These are phyloP conservation scores for Aspergillus pseudoviridinutans DNA, from an alignment of 2,329 filamentous ascomycete genomes.

Conservation along the genomic window DNA sequence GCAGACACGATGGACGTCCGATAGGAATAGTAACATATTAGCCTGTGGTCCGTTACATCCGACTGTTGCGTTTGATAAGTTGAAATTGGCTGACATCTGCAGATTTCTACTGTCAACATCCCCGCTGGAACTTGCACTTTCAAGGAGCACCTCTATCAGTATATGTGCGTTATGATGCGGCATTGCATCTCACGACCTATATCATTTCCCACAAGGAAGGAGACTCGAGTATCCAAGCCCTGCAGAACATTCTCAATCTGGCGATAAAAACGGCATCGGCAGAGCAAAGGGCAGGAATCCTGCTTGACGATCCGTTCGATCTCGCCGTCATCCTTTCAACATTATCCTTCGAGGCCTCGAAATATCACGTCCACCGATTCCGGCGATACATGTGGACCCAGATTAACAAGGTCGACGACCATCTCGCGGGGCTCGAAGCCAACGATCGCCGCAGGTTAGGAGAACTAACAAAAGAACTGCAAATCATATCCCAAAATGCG, in stretches of 20 bases:
- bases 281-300: not conserved
- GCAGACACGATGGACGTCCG: conserved; percentile 9
- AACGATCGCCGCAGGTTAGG: conserved; percentile 19
- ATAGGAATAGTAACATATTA: conserved; percentile 2
- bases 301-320: conserved; percentile 13
- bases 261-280: conserved; percentile 1
- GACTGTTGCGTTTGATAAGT: too few relatives aligned
- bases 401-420: conserved; percentile 19
- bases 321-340: conserved; percentile 13
- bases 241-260: conserved; percentile 8
- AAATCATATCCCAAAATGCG: conserved; percentile 26
- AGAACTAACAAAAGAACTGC: conserved; percentile 24
- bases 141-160: conserved; percentile 13
- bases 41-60: conserved; percentile 8
- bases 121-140: conserved; percentile 14
- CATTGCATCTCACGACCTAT: conserved; percentile 9
- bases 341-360: conserved; percentile 12
- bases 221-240: conserved; percentile 7
- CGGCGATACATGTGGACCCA: conserved; percentile 16
- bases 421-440: conserved; percentile 14
- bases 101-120: conserved; percentile 16
- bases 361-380: conserved; percentile 11
- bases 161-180: conserved; percentile 10
- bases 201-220: conserved; percentile 12
- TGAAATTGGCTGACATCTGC: not conserved